Evolutionary conservation across 169 alveolate species (phyloP).

Genomic region (Plasmodium vivax): DNA sequence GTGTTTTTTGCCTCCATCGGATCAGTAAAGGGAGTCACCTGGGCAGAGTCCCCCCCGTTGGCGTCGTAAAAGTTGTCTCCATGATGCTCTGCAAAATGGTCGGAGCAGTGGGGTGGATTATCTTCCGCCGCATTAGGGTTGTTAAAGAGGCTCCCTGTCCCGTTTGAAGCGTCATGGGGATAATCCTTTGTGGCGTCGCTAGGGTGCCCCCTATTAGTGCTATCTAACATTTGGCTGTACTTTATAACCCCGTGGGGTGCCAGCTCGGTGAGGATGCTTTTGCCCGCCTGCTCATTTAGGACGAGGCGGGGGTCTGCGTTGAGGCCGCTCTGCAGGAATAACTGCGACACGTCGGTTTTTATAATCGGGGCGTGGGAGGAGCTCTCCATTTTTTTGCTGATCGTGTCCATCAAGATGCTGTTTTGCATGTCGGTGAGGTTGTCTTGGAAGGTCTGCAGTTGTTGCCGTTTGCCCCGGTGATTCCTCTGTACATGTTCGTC

Average conservation of each 20-base stretch:
- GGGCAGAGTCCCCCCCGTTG: not conserved
- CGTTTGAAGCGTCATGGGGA: not conserved
- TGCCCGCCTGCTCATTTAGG: not conserved
- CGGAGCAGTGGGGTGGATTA: not conserved
- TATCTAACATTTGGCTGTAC: not conserved
- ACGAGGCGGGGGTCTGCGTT: not conserved
- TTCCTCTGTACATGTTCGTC: not conserved
- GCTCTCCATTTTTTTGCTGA: conserved; percentile 30
- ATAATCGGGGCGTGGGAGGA: conserved; percentile 18
- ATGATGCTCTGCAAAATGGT: not conserved
- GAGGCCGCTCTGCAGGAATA: not conserved
- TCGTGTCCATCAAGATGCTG: conserved; percentile 33
- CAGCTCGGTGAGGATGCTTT: not conserved
- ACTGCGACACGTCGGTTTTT: conserved; percentile 2
- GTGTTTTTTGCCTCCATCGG: not conserved
- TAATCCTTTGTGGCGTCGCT: not conserved
- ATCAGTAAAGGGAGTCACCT: not conserved
- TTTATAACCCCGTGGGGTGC: not conserved
- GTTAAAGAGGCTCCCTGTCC: not conserved
- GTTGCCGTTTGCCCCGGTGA: conserved; percentile 2
- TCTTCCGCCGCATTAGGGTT: not conserved
- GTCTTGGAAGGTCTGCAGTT: conserved; percentile 26
- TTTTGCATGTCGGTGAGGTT: conserved; percentile 72
- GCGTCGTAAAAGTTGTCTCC: conserved; percentile 10
- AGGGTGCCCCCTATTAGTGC: not conserved